Base-by-base conservation (phyloP, 768 basidiomycete genomes). In the Strobilomyces confusus region DNA sequence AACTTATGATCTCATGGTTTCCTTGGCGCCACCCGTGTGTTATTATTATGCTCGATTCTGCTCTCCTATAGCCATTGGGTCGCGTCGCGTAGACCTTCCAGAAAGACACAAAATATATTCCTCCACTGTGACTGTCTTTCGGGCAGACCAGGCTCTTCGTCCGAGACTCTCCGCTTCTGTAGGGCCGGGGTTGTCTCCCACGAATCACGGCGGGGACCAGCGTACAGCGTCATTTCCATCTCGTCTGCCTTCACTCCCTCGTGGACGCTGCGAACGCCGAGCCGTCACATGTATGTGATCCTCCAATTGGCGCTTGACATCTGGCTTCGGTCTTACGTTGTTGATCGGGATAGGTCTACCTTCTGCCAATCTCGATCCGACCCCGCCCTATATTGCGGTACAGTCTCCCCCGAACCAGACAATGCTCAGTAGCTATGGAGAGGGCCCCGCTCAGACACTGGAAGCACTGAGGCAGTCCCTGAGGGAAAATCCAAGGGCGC, bases 31-130 rank as follows among this genome's bases (percentile, higher is more conserved):
- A 29, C 29, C 5, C 29, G 9, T 29, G 29, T 29, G 29, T 9
- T 23, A 23, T 44, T 36, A 8, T 40, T 4, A 4, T n/a, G 9
- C 13, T n/a, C n/a, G n/a, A 36, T 29, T 4, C 23, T 8, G 14
- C 30, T n/a, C 2, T 13, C 26, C 12, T 4, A 9, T 38, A 74
- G 82, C 79, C 15, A 77, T 89, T 48, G 92, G 89, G 48, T 76
- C 85, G 9, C 79, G 86, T 15, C 78, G 87, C 34, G 71, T 86
- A 55, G 90, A 95, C 29, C 75, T 91, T 14, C 78, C 74, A 25
- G 93, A 95, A 64, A 85, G 87, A 52, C 84, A 85, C 57, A 76
- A 76, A 43, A 73, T 94, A 36, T 87, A 89, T 61, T 83, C 84
- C 33, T 83, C 87, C 5, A 80, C 80, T 0, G 80, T 82, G 20